phyloP scores from a whole-genome alignment of 495 filamentous ascomycete genomes.

The Podospora conica region DNA sequence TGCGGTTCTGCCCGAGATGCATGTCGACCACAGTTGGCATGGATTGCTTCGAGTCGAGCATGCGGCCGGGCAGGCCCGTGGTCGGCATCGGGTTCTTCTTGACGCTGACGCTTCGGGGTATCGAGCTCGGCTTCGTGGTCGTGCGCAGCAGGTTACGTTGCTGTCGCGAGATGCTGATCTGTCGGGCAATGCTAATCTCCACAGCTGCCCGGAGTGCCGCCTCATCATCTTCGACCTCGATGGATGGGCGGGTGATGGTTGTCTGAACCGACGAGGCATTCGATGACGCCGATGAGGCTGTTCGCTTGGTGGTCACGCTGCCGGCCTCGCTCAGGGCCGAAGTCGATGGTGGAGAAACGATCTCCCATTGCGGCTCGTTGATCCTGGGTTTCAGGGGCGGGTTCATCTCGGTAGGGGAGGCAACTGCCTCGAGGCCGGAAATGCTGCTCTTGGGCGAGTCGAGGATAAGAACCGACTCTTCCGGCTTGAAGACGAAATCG shows the following conservation, averaged over 20 bases:
- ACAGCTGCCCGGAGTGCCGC: constrained; percentile 40
- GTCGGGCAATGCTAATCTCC: constrained; percentile 53
- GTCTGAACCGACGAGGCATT: constrained; percentile 26
- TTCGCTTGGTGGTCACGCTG: constrained; percentile 24
- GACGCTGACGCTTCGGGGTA: constrained; percentile 9
- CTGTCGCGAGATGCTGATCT: constrained; percentile 52
- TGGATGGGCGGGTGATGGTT: constrained; percentile 24
- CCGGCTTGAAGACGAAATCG: constrained; percentile 30
- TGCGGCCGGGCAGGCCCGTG: constrained; percentile 17
- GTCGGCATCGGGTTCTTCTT: constrained; percentile 4
- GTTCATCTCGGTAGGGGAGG: background rate
- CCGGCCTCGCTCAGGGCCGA: constrained; percentile 24
- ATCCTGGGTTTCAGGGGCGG: constrained; percentile 25
- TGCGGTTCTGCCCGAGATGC: constrained; percentile 27
- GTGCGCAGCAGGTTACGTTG: constrained; percentile 45
- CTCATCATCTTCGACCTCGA: constrained; percentile 34
- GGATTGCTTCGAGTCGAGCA: constrained; percentile 33
- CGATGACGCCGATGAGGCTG: constrained; percentile 19
- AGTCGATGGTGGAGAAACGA: constrained; percentile 36
- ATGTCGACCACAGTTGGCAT: constrained; percentile 32
- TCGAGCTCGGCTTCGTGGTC: constrained; percentile 2
- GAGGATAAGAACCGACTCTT: constrained; percentile 42
- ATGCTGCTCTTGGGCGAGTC: constrained; percentile 38
- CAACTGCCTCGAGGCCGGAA: constrained; percentile 16
- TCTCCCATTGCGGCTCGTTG: constrained; percentile 48